A percentile compares a stretch with the other conserved stretches of the same genome.
These are phyloP conservation scores for Passiflora organensis DNA, from an alignment of 345 rosid species.

Conservation along the genomic window DNA sequence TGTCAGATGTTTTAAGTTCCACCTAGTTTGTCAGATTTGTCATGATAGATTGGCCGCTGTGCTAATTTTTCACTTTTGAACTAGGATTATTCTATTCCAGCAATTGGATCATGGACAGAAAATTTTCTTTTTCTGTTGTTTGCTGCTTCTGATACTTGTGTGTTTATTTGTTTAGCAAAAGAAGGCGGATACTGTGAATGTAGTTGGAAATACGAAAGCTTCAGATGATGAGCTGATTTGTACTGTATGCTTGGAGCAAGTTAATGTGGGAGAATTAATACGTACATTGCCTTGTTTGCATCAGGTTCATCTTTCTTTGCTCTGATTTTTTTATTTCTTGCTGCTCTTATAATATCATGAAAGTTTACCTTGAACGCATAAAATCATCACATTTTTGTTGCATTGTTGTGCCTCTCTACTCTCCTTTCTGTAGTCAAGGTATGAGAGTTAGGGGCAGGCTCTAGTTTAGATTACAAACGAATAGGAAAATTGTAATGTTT, in stretches of 20 bases:
- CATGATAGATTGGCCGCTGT: no score
- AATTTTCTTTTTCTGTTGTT: no score
- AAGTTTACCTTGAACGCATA: no score
- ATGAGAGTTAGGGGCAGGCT: no score
- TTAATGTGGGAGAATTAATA: constrained; percentile 49
- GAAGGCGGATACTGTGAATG: constrained; percentile 39
- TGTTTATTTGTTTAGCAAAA: constrained; percentile 31
- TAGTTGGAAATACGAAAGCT: constrained; percentile 31
- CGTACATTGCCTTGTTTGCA: constrained; percentile 78
- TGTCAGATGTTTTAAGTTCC: not conserved
- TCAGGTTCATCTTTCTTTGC: constrained; percentile 38
- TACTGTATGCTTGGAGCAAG: constrained; percentile 84
- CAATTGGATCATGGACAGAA: no score
- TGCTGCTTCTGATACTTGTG: not conserved
- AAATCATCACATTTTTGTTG: no score
- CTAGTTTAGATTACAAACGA: no score
- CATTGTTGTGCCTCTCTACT: no score
- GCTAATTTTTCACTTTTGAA: not conserved
- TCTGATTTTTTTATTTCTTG: not conserved
- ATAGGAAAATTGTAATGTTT: no score
- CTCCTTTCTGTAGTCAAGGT: no score
- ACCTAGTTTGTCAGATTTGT: not conserved
- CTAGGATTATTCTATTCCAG: no score
- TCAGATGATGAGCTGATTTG: constrained; percentile 70
- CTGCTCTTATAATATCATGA: no score